Base-by-base conservation (phyloP, 805 yeast genomes). In the Saccharomycopsis olivae region DNA sequence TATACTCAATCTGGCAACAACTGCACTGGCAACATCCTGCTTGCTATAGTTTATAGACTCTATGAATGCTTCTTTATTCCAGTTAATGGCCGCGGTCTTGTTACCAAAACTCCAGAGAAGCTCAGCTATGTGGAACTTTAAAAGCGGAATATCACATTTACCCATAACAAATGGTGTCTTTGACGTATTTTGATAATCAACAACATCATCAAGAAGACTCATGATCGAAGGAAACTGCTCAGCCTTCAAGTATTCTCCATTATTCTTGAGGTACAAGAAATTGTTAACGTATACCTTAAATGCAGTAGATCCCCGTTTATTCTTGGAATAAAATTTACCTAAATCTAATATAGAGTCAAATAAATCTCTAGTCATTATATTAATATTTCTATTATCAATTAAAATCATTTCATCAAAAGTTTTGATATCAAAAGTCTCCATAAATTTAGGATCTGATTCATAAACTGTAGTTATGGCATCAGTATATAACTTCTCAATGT, bases 121-220 rank as follows among this genome's bases (percentile, higher is more conserved):
- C 47, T 68, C 72, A 32, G 70, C 61, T 5, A 66, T 51, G 46
- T 66, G 64, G 28, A 62, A 54, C 47, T 63, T 64, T 27, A 68
- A 39, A 33, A 66, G 44, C 5, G 72, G 68, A 4, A 56, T 53
- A 41, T 49, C 35, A 35, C 46, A 28, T 25, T 25, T 33, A 6
- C 46, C 39, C 9, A 38, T 41, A 5, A 35, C 44, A 37, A 44
- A 48, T n/a, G 52, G 29, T 5, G 49, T 40, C 21, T 39, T 36
- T 3, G 35, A 51, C 10, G 19, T 19, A 15, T 38, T 10, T 34
- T 38, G 25, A 16, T 29, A 36, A 29, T 14, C n/a, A 23, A 28
- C 39, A 23, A 32, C 17, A 14, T 36, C 14, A 32, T 46, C 43
- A 10, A 40, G 19, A 3, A 44, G 3, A 3, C 23, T 20, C 19